A percentile compares a stretch with the other conserved stretches of the same genome.
Conservation (phyloP, 164 flowering plant genomes). For the Nelumbo lutea region DNA sequence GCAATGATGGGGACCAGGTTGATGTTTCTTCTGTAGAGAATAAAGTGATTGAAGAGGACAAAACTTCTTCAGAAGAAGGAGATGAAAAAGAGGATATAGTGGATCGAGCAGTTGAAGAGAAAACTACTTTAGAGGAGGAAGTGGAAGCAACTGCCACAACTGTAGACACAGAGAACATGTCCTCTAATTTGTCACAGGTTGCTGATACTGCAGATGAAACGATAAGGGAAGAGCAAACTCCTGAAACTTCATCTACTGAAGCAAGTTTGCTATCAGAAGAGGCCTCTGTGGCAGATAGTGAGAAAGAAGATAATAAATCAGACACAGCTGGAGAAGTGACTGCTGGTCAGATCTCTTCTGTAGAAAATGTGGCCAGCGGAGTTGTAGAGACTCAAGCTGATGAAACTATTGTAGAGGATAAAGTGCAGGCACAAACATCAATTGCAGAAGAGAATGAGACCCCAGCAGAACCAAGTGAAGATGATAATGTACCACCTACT, state of each 20-base stretch:
- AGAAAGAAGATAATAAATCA: conserved; percentile 17
- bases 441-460: conserved; percentile 14
- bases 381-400: conserved; percentile 5
- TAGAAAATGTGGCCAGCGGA: conserved; percentile 16
- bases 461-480: conserved; percentile 18
- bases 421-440: conserved; percentile 12
- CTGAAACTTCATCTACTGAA: conserved; percentile 20
- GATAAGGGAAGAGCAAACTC: conserved; percentile 21
- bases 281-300: conserved; percentile 21
- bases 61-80: conserved; percentile 14
- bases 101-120: too few species aligned
- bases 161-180: conserved; percentile 12
- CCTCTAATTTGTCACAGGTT: conserved; percentile 16
- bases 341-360: conserved; percentile 18
- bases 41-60: conserved; percentile 19
- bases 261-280: conserved; percentile 19
- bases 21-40: conserved; percentile 21
- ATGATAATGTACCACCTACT: conserved; percentile 20
- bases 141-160: conserved; percentile 7
- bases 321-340: conserved; percentile 16
- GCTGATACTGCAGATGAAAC: conserved; percentile 15
- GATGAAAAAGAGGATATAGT: conserved; percentile 10
- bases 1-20: conserved; percentile 4
- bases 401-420: conserved; percentile 4
- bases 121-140: neutral